Evolutionary conservation across 495 filamentous ascomycete species (phyloP).

Genomic region (Tuber borchii): DNA sequence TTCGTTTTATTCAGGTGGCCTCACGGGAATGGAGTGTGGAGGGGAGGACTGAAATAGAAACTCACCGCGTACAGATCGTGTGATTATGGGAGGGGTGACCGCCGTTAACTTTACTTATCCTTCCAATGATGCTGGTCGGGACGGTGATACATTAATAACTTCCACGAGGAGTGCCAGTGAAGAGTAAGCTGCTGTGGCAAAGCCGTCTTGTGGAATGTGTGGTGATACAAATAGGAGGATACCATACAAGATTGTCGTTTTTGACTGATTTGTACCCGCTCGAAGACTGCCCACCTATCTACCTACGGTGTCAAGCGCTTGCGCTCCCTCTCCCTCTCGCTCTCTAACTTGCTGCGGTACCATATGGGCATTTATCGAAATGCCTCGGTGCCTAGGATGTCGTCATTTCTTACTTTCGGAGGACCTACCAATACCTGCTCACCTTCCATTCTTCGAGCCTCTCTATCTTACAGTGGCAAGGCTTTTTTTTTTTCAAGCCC

Average conservation of each 20-base stretch:
- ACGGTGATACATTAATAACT: background rate
- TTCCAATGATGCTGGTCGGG: background rate
- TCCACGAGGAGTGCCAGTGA: background rate
- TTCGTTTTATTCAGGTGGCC: background rate
- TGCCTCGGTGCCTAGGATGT: no score
- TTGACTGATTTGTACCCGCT: background rate
- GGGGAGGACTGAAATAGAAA: slow-evolving; percentile 2
- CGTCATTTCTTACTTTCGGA: background rate
- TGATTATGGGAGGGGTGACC: background rate
- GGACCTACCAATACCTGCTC: background rate
- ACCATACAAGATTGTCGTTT: background rate
- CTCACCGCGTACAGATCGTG: background rate
- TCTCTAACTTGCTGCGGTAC: no score
- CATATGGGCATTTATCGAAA: no score
- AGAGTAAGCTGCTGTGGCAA: background rate
- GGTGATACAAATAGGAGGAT: background rate
- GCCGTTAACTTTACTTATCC: background rate
- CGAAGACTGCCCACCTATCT: background rate
- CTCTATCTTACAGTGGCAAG: background rate
- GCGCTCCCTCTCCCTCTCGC: background rate
- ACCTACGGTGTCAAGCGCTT: background rate
- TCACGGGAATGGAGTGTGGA: background rate
- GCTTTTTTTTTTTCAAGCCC: background rate
- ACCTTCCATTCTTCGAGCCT: background rate
- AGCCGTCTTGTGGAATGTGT: background rate